Percentiles rank a stretch among this genome's conserved stretches.
These are phyloP conservation scores for Przewalskia tangutica DNA, from an alignment of 257 asterid genomes.

Conservation along the genomic window DNA sequence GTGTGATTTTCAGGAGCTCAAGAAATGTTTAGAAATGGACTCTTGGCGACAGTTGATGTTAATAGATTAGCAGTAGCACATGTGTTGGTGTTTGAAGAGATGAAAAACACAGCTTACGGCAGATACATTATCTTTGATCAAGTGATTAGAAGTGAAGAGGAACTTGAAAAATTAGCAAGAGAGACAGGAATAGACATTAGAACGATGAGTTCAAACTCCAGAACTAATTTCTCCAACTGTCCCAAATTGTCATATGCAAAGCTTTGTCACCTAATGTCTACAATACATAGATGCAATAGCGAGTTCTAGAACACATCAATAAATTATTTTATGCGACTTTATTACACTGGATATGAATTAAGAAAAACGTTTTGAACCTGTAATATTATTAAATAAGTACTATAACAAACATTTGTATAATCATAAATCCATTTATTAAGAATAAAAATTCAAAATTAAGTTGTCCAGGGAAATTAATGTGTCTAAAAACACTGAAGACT, in stretches of 20 bases:
- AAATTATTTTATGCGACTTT: neutral
- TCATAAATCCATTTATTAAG: no score
- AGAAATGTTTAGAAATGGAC: slow-evolving; percentile 57
- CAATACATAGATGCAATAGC: slow-evolving; percentile 32
- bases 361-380: no score
- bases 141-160: slow-evolving; percentile 36
- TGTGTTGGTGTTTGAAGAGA: slow-evolving; percentile 53
- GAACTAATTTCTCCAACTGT: slow-evolving; percentile 15
- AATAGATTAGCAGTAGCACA: slow-evolving; percentile 63
- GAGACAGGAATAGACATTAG: slow-evolving; percentile 36
- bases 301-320: neutral
- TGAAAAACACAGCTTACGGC: slow-evolving; percentile 40
- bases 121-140: slow-evolving; percentile 73
- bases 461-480: no score
- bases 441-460: no score
- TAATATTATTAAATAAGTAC: no score
- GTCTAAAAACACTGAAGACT: neutral
- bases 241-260: slow-evolving; percentile 43
- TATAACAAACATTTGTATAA: no score
- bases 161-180: slow-evolving; percentile 34
- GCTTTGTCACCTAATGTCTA: slow-evolving; percentile 39
- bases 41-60: slow-evolving; percentile 57
- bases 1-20: slow-evolving; percentile 29
- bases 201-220: slow-evolving; percentile 19
- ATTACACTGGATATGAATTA: no score